Evolutionary conservation across 306 rosid genomes (phyloP).

Genomic region (Inga laurina): DNA sequence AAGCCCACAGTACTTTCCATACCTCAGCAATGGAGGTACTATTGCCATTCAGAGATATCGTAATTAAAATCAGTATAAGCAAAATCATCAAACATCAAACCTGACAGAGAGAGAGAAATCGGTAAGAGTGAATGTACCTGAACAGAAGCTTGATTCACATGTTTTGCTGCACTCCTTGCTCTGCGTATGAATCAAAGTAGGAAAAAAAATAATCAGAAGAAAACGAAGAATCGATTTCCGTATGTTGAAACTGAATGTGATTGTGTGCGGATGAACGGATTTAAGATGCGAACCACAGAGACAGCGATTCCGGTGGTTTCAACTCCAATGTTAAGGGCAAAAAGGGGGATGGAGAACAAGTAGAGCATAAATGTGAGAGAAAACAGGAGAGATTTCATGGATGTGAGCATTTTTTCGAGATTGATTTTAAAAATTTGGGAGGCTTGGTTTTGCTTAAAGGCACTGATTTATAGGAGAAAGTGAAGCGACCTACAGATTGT

Average conservation of each 20-base stretch:
- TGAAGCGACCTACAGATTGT: not conserved
- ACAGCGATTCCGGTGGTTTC: slow-evolving; percentile 48
- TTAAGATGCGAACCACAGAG: slow-evolving; percentile 45
- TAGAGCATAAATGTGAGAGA: not conserved
- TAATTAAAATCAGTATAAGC: not conserved
- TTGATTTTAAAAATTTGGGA: not conserved
- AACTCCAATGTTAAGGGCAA: slow-evolving; percentile 59
- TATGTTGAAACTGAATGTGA: not conserved
- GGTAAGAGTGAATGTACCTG: slow-evolving; percentile 46
- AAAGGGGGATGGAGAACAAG: slow-evolving; percentile 10
- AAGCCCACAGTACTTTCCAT: slow-evolving; percentile 94
- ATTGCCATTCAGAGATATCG: not conserved
- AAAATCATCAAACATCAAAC: not conserved
- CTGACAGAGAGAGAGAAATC: too few species aligned
- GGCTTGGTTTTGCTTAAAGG: slow-evolving; percentile 7
- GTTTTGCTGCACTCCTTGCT: slow-evolving; percentile 80
- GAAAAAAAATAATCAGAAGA: not conserved
- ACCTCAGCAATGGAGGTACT: slow-evolving; percentile 90
- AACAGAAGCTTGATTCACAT: slow-evolving; percentile 91
- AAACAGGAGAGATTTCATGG: slow-evolving; percentile 24
- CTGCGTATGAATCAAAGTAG: slow-evolving; percentile 38
- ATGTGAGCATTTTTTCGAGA: slow-evolving; percentile 26
- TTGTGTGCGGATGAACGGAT: not conserved
- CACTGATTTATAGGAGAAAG: slow-evolving; percentile 10
- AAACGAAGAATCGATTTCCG: not conserved